Evolutionary conservation across 2,329 filamentous ascomycete species (phyloP), one percentile per base, ranked within the genome.

Genomic region (Venturia pyrina): DNA sequence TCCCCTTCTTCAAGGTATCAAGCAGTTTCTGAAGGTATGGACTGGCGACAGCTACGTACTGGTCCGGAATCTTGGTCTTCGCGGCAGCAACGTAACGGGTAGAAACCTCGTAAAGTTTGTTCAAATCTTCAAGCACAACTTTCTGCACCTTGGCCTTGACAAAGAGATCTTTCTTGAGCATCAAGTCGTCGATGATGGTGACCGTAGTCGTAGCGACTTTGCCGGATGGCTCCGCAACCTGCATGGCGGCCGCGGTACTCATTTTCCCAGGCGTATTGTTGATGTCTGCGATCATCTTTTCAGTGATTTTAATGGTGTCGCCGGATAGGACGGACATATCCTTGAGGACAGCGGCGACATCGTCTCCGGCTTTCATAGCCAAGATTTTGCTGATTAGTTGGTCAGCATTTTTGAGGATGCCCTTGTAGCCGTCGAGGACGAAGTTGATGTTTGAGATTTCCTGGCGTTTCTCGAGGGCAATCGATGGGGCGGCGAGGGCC

Each of bases 231-330:
- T 62, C 43, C 11, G 59, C 59, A 21, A 62, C 32, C 6, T 11
- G 8, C 10, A 62, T 1, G 4, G 59, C 59, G 32, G 59, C 59
- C 15, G 28, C 28, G 2, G 34, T 5, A 5, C 34, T 43, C 37
- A 62, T 24, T 21, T 62, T 62, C 17, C 59, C 59, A 21, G 59
- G 37, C 2, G 37, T 24, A 8, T n/a, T 43, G 37, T 43, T 43
- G 59, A 43, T 62, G 41, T 62, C 59, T 32, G 21, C 15, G 24
- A 62, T 62, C 59, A 62, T 62, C 41, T 62, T 41, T 17, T 62
- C 59, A 3, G 37, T 44, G 59, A 44, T 32, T 24, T 62, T 62
- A n/a, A 24, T 44, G 15, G 34, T 62, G 34, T 15, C 34, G 21
- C 11, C 15, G 32, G 37, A 41, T 6, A 62, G 34, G 10, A 24